A percentile compares a stretch with the other conserved stretches of the same genome.
Conservation (phyloP, 2,329 filamentous ascomycete species). For the Trichoderma cornu-damae region DNA sequence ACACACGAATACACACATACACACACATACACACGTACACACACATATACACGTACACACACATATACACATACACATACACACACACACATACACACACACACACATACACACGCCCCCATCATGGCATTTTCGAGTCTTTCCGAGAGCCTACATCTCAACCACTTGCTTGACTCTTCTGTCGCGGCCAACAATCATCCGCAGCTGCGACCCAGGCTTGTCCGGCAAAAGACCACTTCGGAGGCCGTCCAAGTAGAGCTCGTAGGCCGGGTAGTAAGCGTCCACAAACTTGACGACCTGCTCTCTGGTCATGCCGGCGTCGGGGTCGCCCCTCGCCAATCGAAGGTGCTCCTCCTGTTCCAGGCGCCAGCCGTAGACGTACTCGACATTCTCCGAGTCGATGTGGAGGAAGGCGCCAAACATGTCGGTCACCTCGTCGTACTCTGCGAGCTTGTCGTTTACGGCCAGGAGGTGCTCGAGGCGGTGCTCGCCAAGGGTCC, state of each 20-base stretch:
- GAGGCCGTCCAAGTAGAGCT: slow-evolving; percentile 59
- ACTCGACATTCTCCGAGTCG: slow-evolving; percentile 65
- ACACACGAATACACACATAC: too few species aligned
- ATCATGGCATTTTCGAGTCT: too few species aligned
- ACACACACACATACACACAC: too few species aligned
- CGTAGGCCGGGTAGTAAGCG: slow-evolving; percentile 66
- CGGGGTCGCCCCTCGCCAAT: slow-evolving; percentile 50
- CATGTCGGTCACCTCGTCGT: slow-evolving; percentile 45
- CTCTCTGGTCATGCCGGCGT: slow-evolving; percentile 72
- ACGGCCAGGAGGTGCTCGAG: slow-evolving; percentile 48
- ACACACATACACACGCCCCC: too few species aligned
- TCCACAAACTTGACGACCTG: slow-evolving; percentile 71
- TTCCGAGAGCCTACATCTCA: slow-evolving; percentile 29
- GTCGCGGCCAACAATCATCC: slow-evolving; percentile 56
- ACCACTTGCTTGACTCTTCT: slow-evolving; percentile 54
- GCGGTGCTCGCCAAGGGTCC: slow-evolving; percentile 43
- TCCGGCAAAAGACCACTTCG: slow-evolving; percentile 51
- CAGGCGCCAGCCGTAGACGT: slow-evolving; percentile 78
- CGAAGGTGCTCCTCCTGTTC: slow-evolving; percentile 74
- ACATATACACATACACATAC: too few species aligned
- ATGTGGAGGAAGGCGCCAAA: slow-evolving; percentile 55
- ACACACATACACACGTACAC: too few species aligned
- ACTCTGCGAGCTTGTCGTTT: slow-evolving; percentile 44
- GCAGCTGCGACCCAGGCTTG: slow-evolving; percentile 51
- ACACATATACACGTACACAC: too few species aligned